Evolutionary conservation across 2,329 filamentous ascomycete genomes (phyloP).

Genomic region (Neonectria faginata): DNA sequence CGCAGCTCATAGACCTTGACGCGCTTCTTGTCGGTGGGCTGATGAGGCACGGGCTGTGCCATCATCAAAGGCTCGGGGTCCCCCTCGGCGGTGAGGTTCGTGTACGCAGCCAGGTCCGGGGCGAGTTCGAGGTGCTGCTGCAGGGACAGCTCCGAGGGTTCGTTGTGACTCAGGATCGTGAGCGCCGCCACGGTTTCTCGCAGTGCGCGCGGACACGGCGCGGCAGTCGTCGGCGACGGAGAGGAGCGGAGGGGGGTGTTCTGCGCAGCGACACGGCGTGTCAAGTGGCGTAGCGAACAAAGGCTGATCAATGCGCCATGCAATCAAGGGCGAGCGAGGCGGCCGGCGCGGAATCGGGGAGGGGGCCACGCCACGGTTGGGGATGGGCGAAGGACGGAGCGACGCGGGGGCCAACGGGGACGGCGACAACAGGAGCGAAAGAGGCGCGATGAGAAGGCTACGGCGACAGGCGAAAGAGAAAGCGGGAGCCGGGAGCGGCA

Average conservation of each 20-base stretch:
- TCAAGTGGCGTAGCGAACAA: slow-evolving; percentile 36
- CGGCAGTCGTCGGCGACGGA: slow-evolving; percentile 37
- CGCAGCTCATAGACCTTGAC: slow-evolving; percentile 99
- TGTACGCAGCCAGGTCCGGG: slow-evolving; percentile 64
- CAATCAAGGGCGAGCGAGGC: slow-evolving; percentile 38
- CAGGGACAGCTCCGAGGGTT: slow-evolving; percentile 66
- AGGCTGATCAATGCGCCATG: slow-evolving; percentile 50
- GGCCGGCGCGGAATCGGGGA: slow-evolving; percentile 36
- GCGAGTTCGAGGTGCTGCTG: slow-evolving; percentile 70
- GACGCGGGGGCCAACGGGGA: slow-evolving; percentile 18
- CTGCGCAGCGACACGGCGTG: slow-evolving; percentile 39
- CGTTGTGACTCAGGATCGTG: slow-evolving; percentile 65
- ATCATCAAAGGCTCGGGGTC: slow-evolving; percentile 74
- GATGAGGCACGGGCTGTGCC: slow-evolving; percentile 78
- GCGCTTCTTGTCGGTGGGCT: slow-evolving; percentile 75
- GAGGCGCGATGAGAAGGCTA: slow-evolving; percentile 35
- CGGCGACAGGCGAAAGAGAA: slow-evolving; percentile 32
- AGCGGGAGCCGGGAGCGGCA: slow-evolving; percentile 32
- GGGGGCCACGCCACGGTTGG: slow-evolving; percentile 40
- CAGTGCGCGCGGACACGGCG: slow-evolving; percentile 47
- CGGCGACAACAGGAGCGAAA: slow-evolving; percentile 29
- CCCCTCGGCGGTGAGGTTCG: slow-evolving; percentile 62
- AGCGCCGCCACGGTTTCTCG: slow-evolving; percentile 66
- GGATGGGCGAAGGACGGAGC: slow-evolving; percentile 34
- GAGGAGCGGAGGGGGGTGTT: slow-evolving; percentile 22